Base-by-base conservation (phyloP, 768 basidiomycete species). In the Amanita brunnescens region DNA sequence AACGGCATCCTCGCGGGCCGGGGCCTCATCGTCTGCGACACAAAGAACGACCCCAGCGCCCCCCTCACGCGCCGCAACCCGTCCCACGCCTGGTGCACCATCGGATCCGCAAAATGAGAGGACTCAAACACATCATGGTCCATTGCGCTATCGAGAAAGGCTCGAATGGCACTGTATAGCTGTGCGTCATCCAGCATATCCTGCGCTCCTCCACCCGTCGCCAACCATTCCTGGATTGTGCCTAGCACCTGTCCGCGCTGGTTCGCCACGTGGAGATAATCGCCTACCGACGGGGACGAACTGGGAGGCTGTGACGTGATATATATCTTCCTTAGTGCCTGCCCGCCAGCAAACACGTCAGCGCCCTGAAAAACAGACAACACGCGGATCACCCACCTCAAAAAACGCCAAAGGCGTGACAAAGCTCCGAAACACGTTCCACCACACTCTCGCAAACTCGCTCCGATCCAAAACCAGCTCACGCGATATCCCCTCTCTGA, bases 341-440 rank as follows among this genome's bases (percentile, higher is more conserved):
- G 58, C 2, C 13, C 16, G 46, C n/a, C 44, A 13, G 18, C n/a
- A 26, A 26, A 21, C 38, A 44, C n/a, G n/a, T n/a, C n/a, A n/a
- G n/a, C n/a, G n/a, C n/a, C n/a, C n/a, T n/a, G 21, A 20, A 51
- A 14, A 56, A 21, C 20, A 40, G 18, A 18, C 38, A 45, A 12
- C 26, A 41, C 16, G 7, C 38, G 41, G 42, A 51, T 14, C 1
- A 59, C 77, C 43, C 59, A 89, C 90, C 81, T 91, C 88, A 62
- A 92, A 91, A 59, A 92, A 87, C 1, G 85, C 85, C 6, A 85
- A 64, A 0, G 90, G 89, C 0, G 85, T 82, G 7, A 91, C 78
- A 57, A 91, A 89, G 58, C 85, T 88, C 37, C 90, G 74, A 61
- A 87, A 92, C 16, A 80, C 79, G 54, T 77, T 82, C 87, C 89